phyloP scores from a whole-genome alignment of 2,329 filamentous ascomycete species.

The Fusarium algeriense region DNA sequence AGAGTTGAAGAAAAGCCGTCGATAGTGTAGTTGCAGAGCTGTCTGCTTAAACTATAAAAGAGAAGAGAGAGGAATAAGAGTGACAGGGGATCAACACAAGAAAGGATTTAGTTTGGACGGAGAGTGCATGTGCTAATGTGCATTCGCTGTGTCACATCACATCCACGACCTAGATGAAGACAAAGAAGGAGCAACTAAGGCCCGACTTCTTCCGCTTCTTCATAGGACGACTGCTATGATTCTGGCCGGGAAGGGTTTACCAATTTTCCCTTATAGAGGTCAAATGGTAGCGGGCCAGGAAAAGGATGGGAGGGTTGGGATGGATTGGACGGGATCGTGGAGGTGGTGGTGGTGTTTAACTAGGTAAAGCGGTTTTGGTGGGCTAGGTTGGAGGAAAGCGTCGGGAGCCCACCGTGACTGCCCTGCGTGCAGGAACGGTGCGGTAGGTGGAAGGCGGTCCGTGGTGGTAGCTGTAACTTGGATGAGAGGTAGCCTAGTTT shows the following conservation, averaged over 20 bases:
- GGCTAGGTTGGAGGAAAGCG: conserved; percentile 21
- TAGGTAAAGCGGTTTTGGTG: conserved; percentile 33
- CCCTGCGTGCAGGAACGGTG: conserved; percentile 25
- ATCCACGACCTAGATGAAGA: conserved; percentile 30
- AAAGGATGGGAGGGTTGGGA: conserved; percentile 35
- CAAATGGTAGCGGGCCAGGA: conserved; percentile 33
- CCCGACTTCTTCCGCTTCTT: conserved; percentile 19
- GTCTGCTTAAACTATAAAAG: conserved; percentile 20
- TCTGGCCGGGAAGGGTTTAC: conserved; percentile 33
- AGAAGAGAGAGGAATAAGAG: conserved; percentile 33
- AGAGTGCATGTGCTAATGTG: conserved; percentile 39
- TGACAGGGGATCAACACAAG: conserved; percentile 33
- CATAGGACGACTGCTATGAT: conserved; percentile 25
- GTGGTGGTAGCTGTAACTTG: conserved; percentile 14
- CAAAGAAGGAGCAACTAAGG: conserved; percentile 30
- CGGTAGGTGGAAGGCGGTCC: conserved; percentile 22
- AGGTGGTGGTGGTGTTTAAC: conserved; percentile 36
- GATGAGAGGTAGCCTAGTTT: conserved; percentile 15
- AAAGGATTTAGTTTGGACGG: conserved; percentile 23
- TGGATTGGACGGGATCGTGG: conserved; percentile 18
- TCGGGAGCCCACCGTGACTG: conserved; percentile 30
- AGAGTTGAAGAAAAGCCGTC: conserved; percentile 5
- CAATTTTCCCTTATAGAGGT: conserved; percentile 23
- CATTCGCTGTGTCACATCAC: conserved; percentile 40
- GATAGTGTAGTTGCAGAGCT: conserved; percentile 20